These are phyloP conservation scores for Helicostylum pulchrum DNA, from an alignment of 192 early-diverging fungal species.

Conservation along the genomic window DNA sequence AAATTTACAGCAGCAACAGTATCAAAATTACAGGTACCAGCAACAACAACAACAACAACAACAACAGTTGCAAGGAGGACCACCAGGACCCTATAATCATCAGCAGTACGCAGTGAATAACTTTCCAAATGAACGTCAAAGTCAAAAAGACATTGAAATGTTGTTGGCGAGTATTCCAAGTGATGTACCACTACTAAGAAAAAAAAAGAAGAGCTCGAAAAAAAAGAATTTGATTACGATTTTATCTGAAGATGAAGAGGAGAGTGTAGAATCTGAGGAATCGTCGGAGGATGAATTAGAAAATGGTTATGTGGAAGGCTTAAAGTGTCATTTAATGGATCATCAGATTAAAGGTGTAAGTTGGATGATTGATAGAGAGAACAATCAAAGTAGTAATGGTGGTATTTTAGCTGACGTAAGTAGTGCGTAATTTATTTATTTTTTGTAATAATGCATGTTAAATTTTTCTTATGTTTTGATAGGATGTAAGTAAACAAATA, in stretches of 20 bases:
- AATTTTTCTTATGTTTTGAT: neutral
- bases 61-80: neutral
- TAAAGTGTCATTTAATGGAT: constrained; percentile 21
- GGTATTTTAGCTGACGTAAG: constrained; percentile 42
- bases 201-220: neutral
- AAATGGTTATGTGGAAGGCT: constrained; percentile 10
- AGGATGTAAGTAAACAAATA: constrained; percentile 21
- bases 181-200: neutral
- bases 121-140: constrained; percentile 2
- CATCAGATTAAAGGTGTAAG: constrained; percentile 31
- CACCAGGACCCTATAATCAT: neutral
- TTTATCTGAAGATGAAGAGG: constrained; percentile 11
- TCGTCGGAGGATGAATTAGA: neutral
- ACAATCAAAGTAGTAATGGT: constrained; percentile 25
- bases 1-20: no score
- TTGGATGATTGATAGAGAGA: constrained; percentile 41
- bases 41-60: neutral
- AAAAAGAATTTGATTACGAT: constrained; percentile 6
- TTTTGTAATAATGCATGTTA: neutral
- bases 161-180: constrained; percentile 33
- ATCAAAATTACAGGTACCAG: neutral
- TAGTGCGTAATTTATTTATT: neutral
- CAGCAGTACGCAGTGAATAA: neutral
- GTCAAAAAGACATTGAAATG: constrained; percentile 21
- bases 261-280: neutral